These are phyloP conservation scores for Colletotrichum agaves DNA, from an alignment of 2,329 filamentous ascomycete species.

Conservation along the genomic window DNA sequence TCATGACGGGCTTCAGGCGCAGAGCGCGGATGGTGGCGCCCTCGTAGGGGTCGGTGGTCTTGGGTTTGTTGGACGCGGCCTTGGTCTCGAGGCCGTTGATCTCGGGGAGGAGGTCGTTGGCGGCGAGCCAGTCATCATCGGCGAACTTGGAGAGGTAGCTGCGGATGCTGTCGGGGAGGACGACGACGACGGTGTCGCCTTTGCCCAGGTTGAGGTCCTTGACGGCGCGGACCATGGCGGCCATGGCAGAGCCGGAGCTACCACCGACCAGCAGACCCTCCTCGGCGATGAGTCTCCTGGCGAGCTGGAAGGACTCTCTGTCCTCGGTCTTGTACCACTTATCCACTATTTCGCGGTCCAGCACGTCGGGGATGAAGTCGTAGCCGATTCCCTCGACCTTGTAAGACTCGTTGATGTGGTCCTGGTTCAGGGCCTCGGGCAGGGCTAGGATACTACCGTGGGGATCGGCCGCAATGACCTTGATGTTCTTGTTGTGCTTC, in stretches of 20 bases:
- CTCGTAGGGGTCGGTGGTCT: constrained; percentile 75
- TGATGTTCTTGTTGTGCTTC: constrained; percentile 87
- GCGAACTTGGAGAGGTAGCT: constrained; percentile 99
- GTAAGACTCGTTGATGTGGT: constrained; percentile 84
- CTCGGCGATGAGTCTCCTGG: constrained; percentile 90
- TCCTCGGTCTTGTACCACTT: constrained; percentile 99
- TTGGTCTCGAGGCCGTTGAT: constrained; percentile 59
- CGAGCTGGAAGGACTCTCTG: constrained; percentile 87
- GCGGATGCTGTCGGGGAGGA: constrained; percentile 94
- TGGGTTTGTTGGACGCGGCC: constrained; percentile 49
- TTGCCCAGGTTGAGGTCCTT: constrained; percentile 82
- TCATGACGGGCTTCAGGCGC: constrained; percentile 92
- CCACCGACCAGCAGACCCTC: constrained; percentile 95
- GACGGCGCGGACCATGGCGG: constrained; percentile 80
- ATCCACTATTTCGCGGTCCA: constrained; percentile 83
- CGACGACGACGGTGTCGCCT: constrained; percentile 88
- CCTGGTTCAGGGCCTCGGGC: constrained; percentile 81
- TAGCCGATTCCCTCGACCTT: constrained; percentile 99
- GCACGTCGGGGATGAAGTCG: constrained; percentile 95
- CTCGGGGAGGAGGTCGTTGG: constrained; percentile 87
- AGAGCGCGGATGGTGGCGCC: constrained; percentile 84
- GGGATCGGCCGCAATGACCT: constrained; percentile 92
- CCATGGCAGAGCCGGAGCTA: constrained; percentile 91
- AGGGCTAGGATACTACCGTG: constrained; percentile 90
- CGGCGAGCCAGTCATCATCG: constrained; percentile 98